Percentiles rank a stretch among this genome's conserved stretches.
These are phyloP conservation scores for Murraya koenigii DNA, from an alignment of 345 rosid species.

Conservation along the genomic window DNA sequence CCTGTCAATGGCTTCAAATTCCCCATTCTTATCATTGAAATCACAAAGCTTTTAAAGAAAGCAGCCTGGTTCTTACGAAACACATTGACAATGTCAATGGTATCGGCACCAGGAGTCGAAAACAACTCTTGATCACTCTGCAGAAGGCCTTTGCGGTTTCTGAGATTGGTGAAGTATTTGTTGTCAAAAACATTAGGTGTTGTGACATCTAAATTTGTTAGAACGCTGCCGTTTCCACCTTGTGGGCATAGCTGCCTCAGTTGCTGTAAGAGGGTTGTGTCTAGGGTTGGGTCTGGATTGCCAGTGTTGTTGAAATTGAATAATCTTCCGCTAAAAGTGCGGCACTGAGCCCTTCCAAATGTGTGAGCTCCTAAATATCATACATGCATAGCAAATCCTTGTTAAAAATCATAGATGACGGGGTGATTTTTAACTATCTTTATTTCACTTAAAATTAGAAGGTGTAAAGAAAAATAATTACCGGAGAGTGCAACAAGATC, in stretches of 20 bases:
- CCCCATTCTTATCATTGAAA: constrained; percentile 71
- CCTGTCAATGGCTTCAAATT: constrained; percentile 51
- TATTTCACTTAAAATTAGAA: no score
- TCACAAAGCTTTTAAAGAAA: constrained; percentile 51
- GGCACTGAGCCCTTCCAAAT: constrained; percentile 55
- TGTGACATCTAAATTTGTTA: constrained; percentile 42
- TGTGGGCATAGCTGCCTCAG: constrained; percentile 52
- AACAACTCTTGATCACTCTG: constrained; percentile 59
- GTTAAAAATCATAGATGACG: no score
- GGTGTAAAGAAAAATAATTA: neutral
- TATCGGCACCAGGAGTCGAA: constrained; percentile 45
- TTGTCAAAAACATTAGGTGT: constrained; percentile 53
- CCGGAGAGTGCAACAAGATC: constrained; percentile 33
- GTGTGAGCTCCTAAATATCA: constrained; percentile 59
- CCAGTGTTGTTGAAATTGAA: constrained; percentile 47
- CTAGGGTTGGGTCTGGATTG: constrained; percentile 48
- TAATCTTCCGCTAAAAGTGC: constrained; percentile 28
- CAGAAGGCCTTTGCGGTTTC: constrained; percentile 59
- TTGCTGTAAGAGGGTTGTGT: constrained; percentile 34
- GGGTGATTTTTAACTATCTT: no score
- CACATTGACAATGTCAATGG: constrained; percentile 36
- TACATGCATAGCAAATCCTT: neutral
- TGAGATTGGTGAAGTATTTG: no score
- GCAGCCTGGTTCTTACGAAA: constrained; percentile 39
- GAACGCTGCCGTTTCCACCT: constrained; percentile 33